Base-by-base conservation (phyloP, 1,284 basidiomycete genomes). In the Irpex sp. region DNA sequence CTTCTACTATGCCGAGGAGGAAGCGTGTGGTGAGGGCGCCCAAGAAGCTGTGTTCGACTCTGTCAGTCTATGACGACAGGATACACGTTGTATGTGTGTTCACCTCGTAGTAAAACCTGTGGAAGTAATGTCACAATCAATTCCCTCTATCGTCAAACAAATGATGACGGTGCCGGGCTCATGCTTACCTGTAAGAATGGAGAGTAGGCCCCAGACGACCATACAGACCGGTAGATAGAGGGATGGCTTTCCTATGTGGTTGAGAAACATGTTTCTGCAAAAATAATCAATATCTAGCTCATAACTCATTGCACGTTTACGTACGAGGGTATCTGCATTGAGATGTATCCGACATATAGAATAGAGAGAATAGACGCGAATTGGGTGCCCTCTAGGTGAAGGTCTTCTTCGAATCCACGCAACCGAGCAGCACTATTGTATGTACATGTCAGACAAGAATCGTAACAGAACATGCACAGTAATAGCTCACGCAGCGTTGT, bases 301-400 rank as follows among this genome's bases (percentile, higher is more conserved):
- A 40, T 52, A 13, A 65, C 8, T n/a, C 69, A 44, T n/a, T 57
- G 9, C 36, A 34, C 8, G 7, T 57, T 58, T 1, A 77, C 85
- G 69, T 71, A 89, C 87, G 88, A 91, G 2, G 89, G 90, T 60
- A 91, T 82, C 73, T 94, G 92, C 86, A 92, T 91, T 55, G 91
- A 74, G 66, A 91, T 86, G 69, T 94, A 93, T 21, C 90, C 91
- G 57, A 92, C 82, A 70, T 91, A 93, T 40, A 93, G 82, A 64
- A 93, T 85, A 3, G 86, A 86, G 21, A 94, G 74, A 19, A 92
- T 73, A 0, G 88, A 90, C 5, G 87, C 83, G 71, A 92, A 93
- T 69, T 93, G 81, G 40, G 79, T 78, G 15, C 85, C 89, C 58
- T 83, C 78, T 37, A 93, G 76, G 19, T 83, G 72, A 21, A 94